phyloP scores from a whole-genome alignment of 306 rosid species.

The Vicia villosa region DNA sequence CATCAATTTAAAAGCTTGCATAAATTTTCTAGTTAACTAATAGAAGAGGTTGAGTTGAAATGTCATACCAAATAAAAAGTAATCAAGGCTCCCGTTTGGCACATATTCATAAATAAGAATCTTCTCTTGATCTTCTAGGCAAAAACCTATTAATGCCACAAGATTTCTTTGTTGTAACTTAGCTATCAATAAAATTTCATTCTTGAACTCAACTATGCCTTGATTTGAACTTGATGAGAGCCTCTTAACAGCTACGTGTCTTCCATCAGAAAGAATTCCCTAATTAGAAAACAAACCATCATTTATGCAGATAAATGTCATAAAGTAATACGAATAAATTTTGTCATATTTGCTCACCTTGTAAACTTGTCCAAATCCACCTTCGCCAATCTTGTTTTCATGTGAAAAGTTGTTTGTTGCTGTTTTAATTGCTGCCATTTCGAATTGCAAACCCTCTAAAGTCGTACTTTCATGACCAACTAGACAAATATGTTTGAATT shows the following conservation, averaged over 20 bases:
- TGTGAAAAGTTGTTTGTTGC: conserved; percentile 26
- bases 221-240: conserved; percentile 51
- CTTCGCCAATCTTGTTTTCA: conserved; percentile 50
- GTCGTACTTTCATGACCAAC: background rate
- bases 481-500: background rate
- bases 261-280: conserved; percentile 55
- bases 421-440: background rate
- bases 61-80: conserved; percentile 46
- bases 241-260: conserved; percentile 70
- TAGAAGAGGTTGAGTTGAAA: background rate
- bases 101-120: conserved; percentile 59
- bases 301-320: background rate
- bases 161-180: conserved; percentile 64
- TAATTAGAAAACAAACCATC: conserved; percentile 12
- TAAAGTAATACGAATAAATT: background rate
- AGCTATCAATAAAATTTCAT: conserved; percentile 51
- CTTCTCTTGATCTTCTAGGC: conserved; percentile 57
- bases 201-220: conserved; percentile 47
- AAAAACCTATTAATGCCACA: conserved; percentile 56
- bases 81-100: conserved; percentile 56
- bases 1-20: background rate
- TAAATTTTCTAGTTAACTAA: background rate
- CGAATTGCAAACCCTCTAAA: background rate
- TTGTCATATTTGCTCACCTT: conserved; percentile 38
- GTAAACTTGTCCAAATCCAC: conserved; percentile 65